Evolutionary conservation across 257 asterid genomes (phyloP).

Genomic region (Echium plantagineum): DNA sequence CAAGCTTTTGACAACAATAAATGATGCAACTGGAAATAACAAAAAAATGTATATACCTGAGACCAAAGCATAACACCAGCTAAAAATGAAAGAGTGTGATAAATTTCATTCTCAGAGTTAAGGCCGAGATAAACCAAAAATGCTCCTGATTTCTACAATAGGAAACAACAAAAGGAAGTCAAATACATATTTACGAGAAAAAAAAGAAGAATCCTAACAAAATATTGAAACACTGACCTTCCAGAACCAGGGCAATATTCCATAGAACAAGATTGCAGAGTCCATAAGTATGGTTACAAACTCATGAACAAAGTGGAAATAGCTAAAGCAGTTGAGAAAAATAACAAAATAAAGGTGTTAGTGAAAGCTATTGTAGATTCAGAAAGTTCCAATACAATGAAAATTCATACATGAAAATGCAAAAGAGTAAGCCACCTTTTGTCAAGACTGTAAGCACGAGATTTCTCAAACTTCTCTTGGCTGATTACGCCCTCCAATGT

Average conservation of each 20-base stretch:
- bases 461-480: slow-evolving; percentile 85
- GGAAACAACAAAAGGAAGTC: slow-evolving; percentile 5
- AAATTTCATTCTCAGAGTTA: slow-evolving; percentile 68
- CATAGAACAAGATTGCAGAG: slow-evolving; percentile 62
- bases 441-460: slow-evolving; percentile 92
- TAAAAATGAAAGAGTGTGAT: slow-evolving; percentile 77
- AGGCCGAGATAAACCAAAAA: slow-evolving; percentile 51
- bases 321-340: slow-evolving; percentile 27
- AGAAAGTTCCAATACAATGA: background rate
- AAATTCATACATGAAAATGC: background rate
- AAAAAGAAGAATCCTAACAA: background rate
- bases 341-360: slow-evolving; percentile 6
- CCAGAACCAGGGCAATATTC: slow-evolving; percentile 96
- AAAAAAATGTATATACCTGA: slow-evolving; percentile 41
- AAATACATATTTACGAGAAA: background rate
- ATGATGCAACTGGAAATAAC: slow-evolving; percentile 1
- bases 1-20: background rate
- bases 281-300: slow-evolving; percentile 73
- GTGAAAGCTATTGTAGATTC: background rate
- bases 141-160: slow-evolving; percentile 68
- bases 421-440: slow-evolving; percentile 45
- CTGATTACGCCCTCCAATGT: slow-evolving; percentile 82
- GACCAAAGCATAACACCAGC: slow-evolving; percentile 94
- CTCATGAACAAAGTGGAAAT: slow-evolving; percentile 82
- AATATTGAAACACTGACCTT: slow-evolving; percentile 41